Evolutionary conservation across 306 rosid genomes (phyloP).

Genomic region (Urtica urens): DNA sequence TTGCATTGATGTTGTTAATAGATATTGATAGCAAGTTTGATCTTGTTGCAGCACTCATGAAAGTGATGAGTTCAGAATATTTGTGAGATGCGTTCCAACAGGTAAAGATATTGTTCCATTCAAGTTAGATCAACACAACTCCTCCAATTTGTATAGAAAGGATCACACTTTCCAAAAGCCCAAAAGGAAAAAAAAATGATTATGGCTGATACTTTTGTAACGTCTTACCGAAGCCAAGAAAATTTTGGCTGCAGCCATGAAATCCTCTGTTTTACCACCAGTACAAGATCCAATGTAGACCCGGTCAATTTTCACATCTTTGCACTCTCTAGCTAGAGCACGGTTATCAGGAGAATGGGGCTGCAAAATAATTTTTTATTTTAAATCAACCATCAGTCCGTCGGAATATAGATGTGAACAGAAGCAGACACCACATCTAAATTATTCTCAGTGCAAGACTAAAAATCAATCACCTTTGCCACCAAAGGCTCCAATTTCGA

Average conservation of each 20-base stretch:
- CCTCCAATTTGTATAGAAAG: no score
- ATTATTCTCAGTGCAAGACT: not conserved
- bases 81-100: no score
- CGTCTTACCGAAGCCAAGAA: conserved; percentile 62
- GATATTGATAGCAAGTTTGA: no score
- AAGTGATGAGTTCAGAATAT: no score
- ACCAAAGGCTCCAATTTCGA: conserved; percentile 83
- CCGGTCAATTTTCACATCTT: conserved; percentile 86
- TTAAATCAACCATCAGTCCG: no score
- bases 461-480: conserved; percentile 48
- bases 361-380: conserved; percentile 33
- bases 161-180: no score
- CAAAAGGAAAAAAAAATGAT: not conserved
- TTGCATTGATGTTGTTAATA: no score
- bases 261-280: conserved; percentile 83
- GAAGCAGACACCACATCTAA: not conserved
- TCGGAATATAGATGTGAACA: conserved; percentile 9
- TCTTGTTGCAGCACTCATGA: no score
- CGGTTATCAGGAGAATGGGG: conserved; percentile 97
- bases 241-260: conserved; percentile 76
- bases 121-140: no score
- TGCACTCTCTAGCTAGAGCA: conserved; percentile 90
- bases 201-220: conserved; percentile 9
- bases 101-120: no score
- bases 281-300: conserved; percentile 96